These are phyloP conservation scores for Clonostachys byssicola DNA, from an alignment of 2,329 filamentous ascomycete species.

Conservation along the genomic window DNA sequence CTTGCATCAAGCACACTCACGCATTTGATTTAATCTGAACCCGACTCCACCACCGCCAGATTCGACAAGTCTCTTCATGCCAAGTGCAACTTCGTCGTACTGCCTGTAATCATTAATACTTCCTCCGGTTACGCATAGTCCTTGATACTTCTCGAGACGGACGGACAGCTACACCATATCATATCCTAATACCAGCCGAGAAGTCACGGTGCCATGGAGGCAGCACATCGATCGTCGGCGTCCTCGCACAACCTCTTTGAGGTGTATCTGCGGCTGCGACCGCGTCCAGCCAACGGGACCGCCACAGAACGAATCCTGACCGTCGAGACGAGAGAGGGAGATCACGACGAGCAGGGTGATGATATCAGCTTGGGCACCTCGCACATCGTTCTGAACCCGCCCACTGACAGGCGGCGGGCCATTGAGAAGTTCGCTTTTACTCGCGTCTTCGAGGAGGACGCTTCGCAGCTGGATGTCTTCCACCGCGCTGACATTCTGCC, in stretches of 20 bases:
- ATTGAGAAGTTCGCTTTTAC: slow-evolving; percentile 96
- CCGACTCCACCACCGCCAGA: too few relatives aligned
- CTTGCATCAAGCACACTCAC: too few relatives aligned
- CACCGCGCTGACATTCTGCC: slow-evolving; percentile 70
- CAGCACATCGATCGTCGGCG: too few relatives aligned
- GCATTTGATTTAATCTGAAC: too few relatives aligned
- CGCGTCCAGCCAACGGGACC: slow-evolving; percentile 44
- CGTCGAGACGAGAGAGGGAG: slow-evolving; percentile 56
- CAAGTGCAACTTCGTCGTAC: too few relatives aligned
- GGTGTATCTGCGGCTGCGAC: slow-evolving; percentile 82
- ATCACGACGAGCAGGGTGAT: slow-evolving; percentile 8
- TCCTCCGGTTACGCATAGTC: too few relatives aligned
- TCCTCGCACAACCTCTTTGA: slow-evolving; percentile 66
- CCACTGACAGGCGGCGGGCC: slow-evolving; percentile 79
- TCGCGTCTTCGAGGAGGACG: slow-evolving; percentile 82
- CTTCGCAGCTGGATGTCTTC: slow-evolving; percentile 83
- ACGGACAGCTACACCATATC: too few relatives aligned
- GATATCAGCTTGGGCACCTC: slow-evolving; percentile 37
- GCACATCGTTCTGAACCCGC: slow-evolving; percentile 74
- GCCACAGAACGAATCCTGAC: slow-evolving; percentile 67
- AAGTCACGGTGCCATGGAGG: too few relatives aligned
- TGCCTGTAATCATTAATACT: too few relatives aligned
- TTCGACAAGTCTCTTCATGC: too few relatives aligned
- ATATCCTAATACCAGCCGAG: too few relatives aligned
- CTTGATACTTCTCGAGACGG: too few relatives aligned